phyloP scores from a whole-genome alignment of 2,329 filamentous ascomycete genomes.

The Tolypocladium tundrense region DNA sequence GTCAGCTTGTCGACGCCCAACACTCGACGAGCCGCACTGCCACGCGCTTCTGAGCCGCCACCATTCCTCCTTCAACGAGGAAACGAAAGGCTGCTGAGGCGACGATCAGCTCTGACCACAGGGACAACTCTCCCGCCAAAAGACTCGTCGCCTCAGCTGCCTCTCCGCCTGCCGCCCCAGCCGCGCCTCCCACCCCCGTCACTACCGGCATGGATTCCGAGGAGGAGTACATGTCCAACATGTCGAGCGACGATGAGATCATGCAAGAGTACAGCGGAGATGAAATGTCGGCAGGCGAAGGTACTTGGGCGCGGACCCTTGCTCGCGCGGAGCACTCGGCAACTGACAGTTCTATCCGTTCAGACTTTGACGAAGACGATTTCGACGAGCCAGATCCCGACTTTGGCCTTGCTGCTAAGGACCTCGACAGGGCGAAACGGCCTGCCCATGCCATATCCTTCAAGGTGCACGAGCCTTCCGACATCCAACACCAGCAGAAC shows the following conservation, averaged over 20 bases:
- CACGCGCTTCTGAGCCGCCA: conserved; percentile 24
- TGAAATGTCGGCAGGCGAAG: conserved; percentile 45
- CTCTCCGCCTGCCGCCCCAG: conserved; percentile 35
- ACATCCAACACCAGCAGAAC: conserved; percentile 80
- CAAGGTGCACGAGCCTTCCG: conserved; percentile 66
- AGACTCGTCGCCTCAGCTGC: conserved; percentile 47
- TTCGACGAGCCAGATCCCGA: conserved; percentile 48
- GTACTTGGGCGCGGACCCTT: conserved; percentile 19
- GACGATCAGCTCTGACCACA: conserved; percentile 39
- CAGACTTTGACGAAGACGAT: conserved; percentile 49
- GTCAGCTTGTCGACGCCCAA: conserved; percentile 2
- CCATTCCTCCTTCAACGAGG: conserved; percentile 48
- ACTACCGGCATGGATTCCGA: conserved; percentile 80
- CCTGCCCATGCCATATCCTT: conserved; percentile 77
- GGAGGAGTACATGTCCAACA: conserved; percentile 81
- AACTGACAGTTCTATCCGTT: conserved; percentile 5
- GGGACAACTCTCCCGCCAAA: conserved; percentile 37
- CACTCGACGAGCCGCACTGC: conserved; percentile 1
- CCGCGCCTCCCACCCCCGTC: conserved; percentile 44
- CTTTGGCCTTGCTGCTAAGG: conserved; percentile 40
- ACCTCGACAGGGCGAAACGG: conserved; percentile 60
- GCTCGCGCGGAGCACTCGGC: background rate
- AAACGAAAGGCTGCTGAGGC: conserved; percentile 59
- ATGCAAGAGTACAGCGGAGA: conserved; percentile 72
- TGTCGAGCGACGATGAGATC: conserved; percentile 65